A percentile compares a stretch with the other conserved stretches of the same genome.
These are phyloP conservation scores for Parsonsia alboflavescens DNA, from an alignment of 257 asterid species.

Conservation along the genomic window DNA sequence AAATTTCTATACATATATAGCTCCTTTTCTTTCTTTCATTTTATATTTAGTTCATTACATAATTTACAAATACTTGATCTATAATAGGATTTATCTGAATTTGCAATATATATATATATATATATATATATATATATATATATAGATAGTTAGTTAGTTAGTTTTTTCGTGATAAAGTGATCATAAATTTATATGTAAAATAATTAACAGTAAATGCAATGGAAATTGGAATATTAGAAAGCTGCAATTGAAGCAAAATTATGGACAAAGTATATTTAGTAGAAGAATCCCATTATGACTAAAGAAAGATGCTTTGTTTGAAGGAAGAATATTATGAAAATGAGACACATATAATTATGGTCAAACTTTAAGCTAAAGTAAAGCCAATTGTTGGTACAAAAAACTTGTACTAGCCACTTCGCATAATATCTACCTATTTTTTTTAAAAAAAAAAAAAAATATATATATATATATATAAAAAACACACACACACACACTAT, in stretches of 20 bases:
- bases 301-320: slow-evolving; percentile 6
- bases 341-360: background rate
- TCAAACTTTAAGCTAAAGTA: background rate
- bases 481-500: too few relatives aligned
- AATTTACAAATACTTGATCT: too few relatives aligned
- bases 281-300: slow-evolving; percentile 7
- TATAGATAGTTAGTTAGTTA: too few relatives aligned
- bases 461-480: too few relatives aligned
- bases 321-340: background rate
- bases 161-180: background rate
- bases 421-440: background rate
- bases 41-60: too few relatives aligned
- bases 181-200: background rate
- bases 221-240: background rate
- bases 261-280: slow-evolving; percentile 1
- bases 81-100: too few relatives aligned
- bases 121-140: too few relatives aligned
- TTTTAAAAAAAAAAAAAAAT: too few relatives aligned
- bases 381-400: slow-evolving; percentile 1
- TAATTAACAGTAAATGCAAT: background rate
- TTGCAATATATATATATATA: too few relatives aligned
- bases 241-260: background rate
- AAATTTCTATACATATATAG: too few relatives aligned
- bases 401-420: background rate
- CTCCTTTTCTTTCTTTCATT: too few relatives aligned